Percentiles rank a stretch among this genome's conserved stretches.
Conservation (phyloP, 192 early-diverging fungal genomes). For the Mortierella claussenii region DNA sequence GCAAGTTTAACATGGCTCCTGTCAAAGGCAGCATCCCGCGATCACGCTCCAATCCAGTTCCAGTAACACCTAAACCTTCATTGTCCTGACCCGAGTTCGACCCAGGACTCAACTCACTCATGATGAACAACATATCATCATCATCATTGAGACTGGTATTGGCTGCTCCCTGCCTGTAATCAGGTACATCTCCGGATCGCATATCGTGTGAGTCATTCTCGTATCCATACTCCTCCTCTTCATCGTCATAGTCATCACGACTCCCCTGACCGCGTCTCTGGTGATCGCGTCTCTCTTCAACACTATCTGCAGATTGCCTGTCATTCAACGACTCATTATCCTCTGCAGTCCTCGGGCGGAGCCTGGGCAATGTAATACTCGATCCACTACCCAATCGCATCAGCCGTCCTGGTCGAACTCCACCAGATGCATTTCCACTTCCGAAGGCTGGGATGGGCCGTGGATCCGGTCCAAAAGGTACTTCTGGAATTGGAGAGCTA, state of each 20-base stretch:
- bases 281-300: not conserved
- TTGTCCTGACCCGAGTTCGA: slow-evolving; percentile 29
- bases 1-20: slow-evolving; percentile 29
- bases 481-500: not conserved
- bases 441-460: slow-evolving; percentile 23
- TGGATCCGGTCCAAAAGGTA: slow-evolving; percentile 18
- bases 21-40: slow-evolving; percentile 26
- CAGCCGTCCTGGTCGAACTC: slow-evolving; percentile 12
- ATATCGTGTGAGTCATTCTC: slow-evolving; percentile 7
- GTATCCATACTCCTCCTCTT: slow-evolving; percentile 8
- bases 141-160: slow-evolving; percentile 44
- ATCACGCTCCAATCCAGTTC: not conserved
- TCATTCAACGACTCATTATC: slow-evolving; percentile 47
- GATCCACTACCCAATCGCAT: slow-evolving; percentile 32
- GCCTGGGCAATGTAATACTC: slow-evolving; percentile 27
- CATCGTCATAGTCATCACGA: slow-evolving; percentile 17
- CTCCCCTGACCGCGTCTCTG: not conserved
- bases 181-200: not conserved
- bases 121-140: slow-evolving; percentile 51
- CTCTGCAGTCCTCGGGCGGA: slow-evolving; percentile 20
- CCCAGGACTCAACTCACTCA: slow-evolving; percentile 43
- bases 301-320: slow-evolving; percentile 9
- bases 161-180: slow-evolving; percentile 4
- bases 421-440: slow-evolving; percentile 4
- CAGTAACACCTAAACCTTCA: not conserved